Conservation (phyloP, 1,284 basidiomycete genomes). For the Ceratobasidium sp. region DNA sequence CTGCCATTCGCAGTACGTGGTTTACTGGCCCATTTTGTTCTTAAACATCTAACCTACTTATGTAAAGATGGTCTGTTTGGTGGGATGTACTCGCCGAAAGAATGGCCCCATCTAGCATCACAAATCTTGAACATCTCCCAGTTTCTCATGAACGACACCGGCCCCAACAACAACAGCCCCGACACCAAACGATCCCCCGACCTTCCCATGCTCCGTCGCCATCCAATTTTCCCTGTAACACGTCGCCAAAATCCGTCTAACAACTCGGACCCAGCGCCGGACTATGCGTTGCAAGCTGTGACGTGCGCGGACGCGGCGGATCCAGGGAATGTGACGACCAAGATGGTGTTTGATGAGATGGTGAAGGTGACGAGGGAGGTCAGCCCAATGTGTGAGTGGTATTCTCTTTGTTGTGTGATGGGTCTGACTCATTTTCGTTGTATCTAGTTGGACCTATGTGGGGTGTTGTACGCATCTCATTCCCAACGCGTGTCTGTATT, state of each 20-base stretch:
- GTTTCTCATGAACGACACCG: background rate
- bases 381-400: constrained; percentile 33
- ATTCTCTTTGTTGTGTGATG: background rate
- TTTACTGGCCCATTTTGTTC: background rate
- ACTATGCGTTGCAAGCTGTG: constrained; percentile 27
- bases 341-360: constrained; percentile 37
- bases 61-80: constrained; percentile 25
- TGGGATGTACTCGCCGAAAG: constrained; percentile 39
- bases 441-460: constrained; percentile 7
- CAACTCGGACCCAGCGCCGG: background rate
- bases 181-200: background rate
- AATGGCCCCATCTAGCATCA: constrained; percentile 39
- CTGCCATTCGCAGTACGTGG: constrained; percentile 33
- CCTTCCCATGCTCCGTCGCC: background rate
- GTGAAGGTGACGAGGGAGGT: constrained; percentile 16
- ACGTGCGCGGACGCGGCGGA: constrained; percentile 43
- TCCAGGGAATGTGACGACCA: constrained; percentile 38
- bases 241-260: background rate
- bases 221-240: background rate
- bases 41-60: background rate
- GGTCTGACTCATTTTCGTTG: background rate
- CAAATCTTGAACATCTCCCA: background rate
- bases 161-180: background rate
- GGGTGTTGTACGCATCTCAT: background rate
- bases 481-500: background rate